Evolutionary conservation across 2,329 filamentous ascomycete genomes (phyloP).

Genomic region (Colletotrichum sp.): DNA sequence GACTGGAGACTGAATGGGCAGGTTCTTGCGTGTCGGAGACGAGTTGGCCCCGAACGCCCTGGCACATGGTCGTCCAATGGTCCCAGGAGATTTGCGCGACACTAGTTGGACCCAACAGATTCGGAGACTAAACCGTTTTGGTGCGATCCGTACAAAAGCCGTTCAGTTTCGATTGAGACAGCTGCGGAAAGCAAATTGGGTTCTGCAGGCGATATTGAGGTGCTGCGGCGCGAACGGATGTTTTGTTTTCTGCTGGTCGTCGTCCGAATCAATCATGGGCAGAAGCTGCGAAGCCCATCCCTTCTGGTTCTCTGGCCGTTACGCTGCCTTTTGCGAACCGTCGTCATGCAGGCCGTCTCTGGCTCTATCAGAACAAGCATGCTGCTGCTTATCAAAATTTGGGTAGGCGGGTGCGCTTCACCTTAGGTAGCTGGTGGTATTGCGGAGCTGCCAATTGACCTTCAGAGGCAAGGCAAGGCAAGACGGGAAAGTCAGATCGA

Average conservation of each 20-base stretch:
- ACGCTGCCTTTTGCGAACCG: not conserved
- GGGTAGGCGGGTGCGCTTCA: not conserved
- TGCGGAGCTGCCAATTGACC: not conserved
- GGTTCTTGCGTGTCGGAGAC: not conserved
- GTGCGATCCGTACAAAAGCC: not conserved
- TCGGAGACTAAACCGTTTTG: not conserved
- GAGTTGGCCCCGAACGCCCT: not conserved
- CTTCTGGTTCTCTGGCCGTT: not conserved
- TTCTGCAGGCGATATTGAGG: not conserved
- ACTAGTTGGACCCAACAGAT: slow-evolving; percentile 18
- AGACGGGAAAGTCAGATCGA: not conserved
- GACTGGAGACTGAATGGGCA: not conserved
- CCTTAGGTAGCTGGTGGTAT: not conserved
- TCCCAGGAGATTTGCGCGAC: not conserved
- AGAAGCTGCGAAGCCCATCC: not conserved
- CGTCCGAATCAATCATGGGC: not conserved
- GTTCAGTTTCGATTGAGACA: not conserved
- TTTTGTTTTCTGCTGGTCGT: not conserved
- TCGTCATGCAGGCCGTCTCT: not conserved
- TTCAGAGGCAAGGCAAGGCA: not conserved
- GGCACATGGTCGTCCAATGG: not conserved
- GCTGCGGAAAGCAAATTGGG: not conserved
- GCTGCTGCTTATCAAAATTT: not conserved
- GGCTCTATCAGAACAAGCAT: not conserved
- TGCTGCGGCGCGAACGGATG: not conserved